These are phyloP conservation scores for Rhizomucor pusillus DNA, from an alignment of 371 early-diverging fungal species.

Conservation along the genomic window DNA sequence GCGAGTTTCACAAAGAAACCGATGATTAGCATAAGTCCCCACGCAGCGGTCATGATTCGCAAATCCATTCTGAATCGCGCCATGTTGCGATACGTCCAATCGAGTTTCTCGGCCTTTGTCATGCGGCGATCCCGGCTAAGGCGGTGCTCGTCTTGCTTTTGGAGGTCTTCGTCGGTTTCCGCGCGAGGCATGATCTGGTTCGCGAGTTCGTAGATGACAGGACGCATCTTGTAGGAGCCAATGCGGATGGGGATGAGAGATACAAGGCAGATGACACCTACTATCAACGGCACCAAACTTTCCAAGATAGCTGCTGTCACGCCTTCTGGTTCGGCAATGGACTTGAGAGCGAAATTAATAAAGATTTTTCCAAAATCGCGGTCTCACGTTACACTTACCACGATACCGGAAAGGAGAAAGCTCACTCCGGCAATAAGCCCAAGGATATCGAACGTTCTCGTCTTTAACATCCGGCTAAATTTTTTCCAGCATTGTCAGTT, in stretches of 20 bases:
- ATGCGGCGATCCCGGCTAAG: neutral
- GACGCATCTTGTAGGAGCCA: conserved; percentile 32
- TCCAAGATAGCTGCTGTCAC: conserved; percentile 31
- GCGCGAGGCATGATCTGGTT: conserved; percentile 44
- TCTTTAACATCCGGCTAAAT: conserved; percentile 24
- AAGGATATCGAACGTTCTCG: conserved; percentile 21
- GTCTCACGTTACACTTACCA: conserved; percentile 15
- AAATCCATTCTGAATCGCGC: conserved; percentile 41
- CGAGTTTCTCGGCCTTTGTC: conserved; percentile 20
- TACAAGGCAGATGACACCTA: conserved; percentile 35
- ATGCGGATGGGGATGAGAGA: conserved; percentile 36
- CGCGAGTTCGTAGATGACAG: conserved; percentile 33
- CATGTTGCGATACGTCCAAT: conserved; percentile 30
- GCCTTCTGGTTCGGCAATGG: conserved; percentile 37
- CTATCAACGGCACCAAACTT: conserved; percentile 28
- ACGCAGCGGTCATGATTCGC: conserved; percentile 43
- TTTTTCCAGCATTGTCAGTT: too few relatives aligned
- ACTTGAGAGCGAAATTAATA: conserved; percentile 16
- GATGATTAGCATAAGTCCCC: conserved; percentile 35
- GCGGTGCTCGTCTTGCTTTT: conserved; percentile 23
- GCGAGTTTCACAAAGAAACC: conserved; percentile 40
- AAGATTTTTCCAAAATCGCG: neutral
- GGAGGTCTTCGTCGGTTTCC: conserved; percentile 18
- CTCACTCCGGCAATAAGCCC: conserved; percentile 31
- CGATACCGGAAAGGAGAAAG: conserved; percentile 30